Evolutionary conservation across 2,329 filamentous ascomycete genomes (phyloP).

Genomic region (Trichophyton verrucosum): DNA sequence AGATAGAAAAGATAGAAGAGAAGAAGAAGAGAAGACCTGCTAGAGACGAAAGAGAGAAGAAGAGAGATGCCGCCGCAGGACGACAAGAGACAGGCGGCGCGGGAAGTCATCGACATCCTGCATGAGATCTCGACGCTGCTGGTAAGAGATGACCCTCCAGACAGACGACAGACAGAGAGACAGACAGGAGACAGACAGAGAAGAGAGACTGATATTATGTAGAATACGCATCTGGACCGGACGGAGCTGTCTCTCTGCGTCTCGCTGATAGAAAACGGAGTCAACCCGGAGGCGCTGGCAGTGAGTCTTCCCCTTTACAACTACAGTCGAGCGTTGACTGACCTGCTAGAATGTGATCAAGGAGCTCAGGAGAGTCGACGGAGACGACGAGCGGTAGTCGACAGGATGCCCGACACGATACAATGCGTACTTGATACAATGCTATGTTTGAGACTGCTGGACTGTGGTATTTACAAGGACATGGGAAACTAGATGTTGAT

Average conservation of each 20-base stretch:
- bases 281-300: conserved; percentile 87
- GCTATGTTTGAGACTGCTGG: neutral
- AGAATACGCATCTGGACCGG: conserved; percentile 92
- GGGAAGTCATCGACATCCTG: conserved; percentile 40
- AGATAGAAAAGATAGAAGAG: too few species aligned
- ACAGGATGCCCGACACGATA: neutral
- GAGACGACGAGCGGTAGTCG: neutral
- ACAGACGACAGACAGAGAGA: too few species aligned
- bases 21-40: neutral
- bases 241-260: conserved; percentile 89
- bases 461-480: too few species aligned
- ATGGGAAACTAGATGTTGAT: too few species aligned
- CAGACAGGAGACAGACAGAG: too few species aligned
- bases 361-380: conserved; percentile 22
- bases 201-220: neutral
- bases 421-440: neutral
- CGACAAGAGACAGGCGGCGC: conserved; percentile 38
- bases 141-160: conserved; percentile 19
- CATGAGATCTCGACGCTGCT: conserved; percentile 39
- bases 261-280: conserved; percentile 91
- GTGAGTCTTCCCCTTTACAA: conserved; percentile 37
- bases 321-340: neutral
- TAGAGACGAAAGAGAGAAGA: neutral
- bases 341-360: conserved; percentile 33
- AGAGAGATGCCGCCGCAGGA: conserved; percentile 30